These are phyloP conservation scores for Metschnikowia amazonensis DNA, from an alignment of 805 yeast species.

Conservation along the genomic window DNA sequence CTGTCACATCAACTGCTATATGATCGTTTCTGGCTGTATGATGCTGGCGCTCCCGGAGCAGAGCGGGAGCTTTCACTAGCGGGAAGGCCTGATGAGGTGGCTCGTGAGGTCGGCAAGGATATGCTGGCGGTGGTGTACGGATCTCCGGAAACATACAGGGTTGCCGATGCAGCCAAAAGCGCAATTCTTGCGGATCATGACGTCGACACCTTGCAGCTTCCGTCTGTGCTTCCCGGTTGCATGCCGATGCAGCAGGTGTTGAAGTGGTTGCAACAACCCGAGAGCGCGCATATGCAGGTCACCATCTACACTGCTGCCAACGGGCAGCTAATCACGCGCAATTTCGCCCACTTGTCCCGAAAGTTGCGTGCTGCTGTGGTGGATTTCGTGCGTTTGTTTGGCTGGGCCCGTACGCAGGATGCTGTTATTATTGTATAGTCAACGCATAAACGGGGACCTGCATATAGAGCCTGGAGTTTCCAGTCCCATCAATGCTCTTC, in stretches of 20 bases:
- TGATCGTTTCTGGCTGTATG: conserved; percentile 4
- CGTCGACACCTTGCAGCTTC: conserved; percentile 20
- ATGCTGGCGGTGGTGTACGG: conserved; percentile 5
- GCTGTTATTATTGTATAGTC: conserved; percentile 7
- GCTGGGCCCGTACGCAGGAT: conserved; percentile 24
- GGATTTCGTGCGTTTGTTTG: conserved; percentile 44
- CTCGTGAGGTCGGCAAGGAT: background rate
- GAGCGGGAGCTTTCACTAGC: background rate
- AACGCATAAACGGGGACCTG: background rate
- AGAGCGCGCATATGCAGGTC: conserved; percentile 6
- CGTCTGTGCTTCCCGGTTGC: conserved; percentile 49
- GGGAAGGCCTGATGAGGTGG: background rate
- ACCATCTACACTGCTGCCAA: conserved; percentile 15
- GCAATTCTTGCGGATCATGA: conserved; percentile 15
- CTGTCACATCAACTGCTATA: background rate
- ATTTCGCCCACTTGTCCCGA: conserved; percentile 22
- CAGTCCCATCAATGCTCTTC: background rate
- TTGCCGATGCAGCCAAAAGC: conserved; percentile 19
- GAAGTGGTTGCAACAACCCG: conserved; percentile 24
- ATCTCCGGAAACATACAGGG: conserved; percentile 10
- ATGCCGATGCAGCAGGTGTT: conserved; percentile 45
- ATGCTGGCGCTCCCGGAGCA: background rate
- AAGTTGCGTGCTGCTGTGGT: conserved; percentile 27
- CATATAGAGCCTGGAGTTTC: background rate
- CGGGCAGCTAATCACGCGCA: conserved; percentile 19